A percentile compares a stretch with the other conserved stretches of the same genome.
Conservation (phyloP, 345 rosid species). For the Eutrema heterophyllum region DNA sequence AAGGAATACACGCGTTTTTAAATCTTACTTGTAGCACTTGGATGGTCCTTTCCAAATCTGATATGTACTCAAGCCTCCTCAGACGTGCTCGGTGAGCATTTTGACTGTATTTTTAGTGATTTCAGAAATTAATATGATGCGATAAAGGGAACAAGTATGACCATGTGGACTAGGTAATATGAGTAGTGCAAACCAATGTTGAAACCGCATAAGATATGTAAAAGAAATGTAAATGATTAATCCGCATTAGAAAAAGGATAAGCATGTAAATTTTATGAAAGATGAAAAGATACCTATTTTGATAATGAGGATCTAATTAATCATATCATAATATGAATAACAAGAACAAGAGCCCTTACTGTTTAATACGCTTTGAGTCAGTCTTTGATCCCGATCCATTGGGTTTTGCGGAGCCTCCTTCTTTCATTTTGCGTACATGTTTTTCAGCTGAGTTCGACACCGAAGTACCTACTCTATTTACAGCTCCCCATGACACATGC, state of each 20-base stretch:
- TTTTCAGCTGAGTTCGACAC: slow-evolving; percentile 24
- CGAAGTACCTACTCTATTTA: slow-evolving; percentile 20
- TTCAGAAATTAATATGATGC: background rate
- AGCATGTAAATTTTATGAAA: background rate
- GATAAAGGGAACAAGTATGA: background rate
- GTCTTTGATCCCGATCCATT: slow-evolving; percentile 19
- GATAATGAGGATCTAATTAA: background rate
- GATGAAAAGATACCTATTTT: background rate
- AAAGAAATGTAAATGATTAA: background rate
- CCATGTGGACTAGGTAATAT: background rate
- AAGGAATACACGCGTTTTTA: background rate
- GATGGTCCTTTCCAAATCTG: slow-evolving; percentile 58
- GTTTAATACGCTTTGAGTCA: slow-evolving; percentile 37
- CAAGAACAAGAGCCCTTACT: slow-evolving; percentile 24
- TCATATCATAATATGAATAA: background rate
- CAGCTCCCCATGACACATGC: slow-evolving; percentile 11
- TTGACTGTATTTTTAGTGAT: slow-evolving; percentile 37
- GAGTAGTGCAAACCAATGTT: background rate
- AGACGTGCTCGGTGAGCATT: slow-evolving; percentile 57
- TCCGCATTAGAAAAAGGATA: background rate
- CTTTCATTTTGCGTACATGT: slow-evolving; percentile 26
- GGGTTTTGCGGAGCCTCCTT: slow-evolving; percentile 8
- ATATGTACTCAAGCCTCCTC: slow-evolving; percentile 57
- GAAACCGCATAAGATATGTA: background rate
- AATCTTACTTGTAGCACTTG: slow-evolving; percentile 50